These are phyloP conservation scores for Xylaria acuta DNA, from an alignment of 495 filamentous ascomycete genomes.

Conservation along the genomic window DNA sequence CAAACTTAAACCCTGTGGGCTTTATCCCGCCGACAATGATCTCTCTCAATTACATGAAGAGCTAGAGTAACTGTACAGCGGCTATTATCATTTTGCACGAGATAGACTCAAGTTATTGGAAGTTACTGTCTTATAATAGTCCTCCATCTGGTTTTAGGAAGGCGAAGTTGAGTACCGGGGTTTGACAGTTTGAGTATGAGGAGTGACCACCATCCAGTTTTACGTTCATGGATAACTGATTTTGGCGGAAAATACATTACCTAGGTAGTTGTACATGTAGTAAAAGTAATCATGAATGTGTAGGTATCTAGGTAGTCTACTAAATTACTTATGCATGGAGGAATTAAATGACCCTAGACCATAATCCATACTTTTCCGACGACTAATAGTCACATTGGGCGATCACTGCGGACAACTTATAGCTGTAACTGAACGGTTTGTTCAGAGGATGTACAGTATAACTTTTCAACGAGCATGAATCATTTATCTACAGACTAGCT, in stretches of 20 bases:
- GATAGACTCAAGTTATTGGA: too few relatives aligned
- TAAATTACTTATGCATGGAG: not conserved
- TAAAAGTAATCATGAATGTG: too few relatives aligned
- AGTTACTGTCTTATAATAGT: not conserved
- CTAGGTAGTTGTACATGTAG: too few relatives aligned
- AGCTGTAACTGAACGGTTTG: not conserved
- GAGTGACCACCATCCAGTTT: not conserved
- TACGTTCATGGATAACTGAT: too few relatives aligned
- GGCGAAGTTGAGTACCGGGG: not conserved
- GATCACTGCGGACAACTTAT: not conserved
- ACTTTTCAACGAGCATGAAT: not conserved
- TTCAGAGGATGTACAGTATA: not conserved
- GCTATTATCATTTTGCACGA: not conserved
- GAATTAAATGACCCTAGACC: too few relatives aligned
- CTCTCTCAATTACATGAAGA: not conserved
- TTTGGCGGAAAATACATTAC: too few relatives aligned
- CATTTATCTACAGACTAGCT: not conserved
- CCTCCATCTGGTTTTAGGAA: not conserved
- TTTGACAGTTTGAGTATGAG: not conserved
- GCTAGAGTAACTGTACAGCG: not conserved
- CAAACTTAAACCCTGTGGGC: not conserved
- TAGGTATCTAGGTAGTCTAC: too few relatives aligned
- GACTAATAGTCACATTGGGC: not conserved
- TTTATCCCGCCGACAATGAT: not conserved
- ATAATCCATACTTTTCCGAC: not conserved